Base-by-base conservation (phyloP, 2,329 filamentous ascomycete species). In the Colletotrichum acutatum region DNA sequence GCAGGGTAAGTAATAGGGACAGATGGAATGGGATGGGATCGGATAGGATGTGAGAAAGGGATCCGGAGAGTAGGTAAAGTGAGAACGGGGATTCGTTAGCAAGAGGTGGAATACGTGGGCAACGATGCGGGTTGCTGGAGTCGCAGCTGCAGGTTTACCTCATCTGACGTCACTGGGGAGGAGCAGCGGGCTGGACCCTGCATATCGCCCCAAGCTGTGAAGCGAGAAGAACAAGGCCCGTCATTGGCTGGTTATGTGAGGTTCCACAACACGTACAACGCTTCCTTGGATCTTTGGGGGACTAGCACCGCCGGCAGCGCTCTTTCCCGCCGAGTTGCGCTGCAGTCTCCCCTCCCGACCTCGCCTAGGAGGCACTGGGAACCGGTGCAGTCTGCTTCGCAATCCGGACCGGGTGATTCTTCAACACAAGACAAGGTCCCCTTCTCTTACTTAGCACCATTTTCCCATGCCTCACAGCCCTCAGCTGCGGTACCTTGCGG, bases 161-260 rank as follows among this genome's bases (percentile, higher is more conserved):
- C 61, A 63, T 54, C 30, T 63, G 61, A 63, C 61, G 61, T 63
- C 61, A 63, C 19, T n/a, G 42, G 53, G 14, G 37, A 34, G 37
- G 16, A 42, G 37, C 37, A 42, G 37, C 37, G 37, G 37, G 12
- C 22, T 26, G 22, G 61, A 37, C 61, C 61, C 46, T 63, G 61
- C 61, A 63, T 63, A 22, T 30, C 42, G 42, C 42, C 42, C 16
- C 42, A 37, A 22, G 37, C n/a, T 16, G 59, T 32, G 8, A 22
- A 26, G 59, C 24, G 37, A 62, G 24, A 26, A 28, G 4, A 3
- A 22, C n/a, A n/a, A 28, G 37, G 37, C 24, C 11, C n/a, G 19
- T 49, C 26, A 32, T 22, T 62, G 59, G 59, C 59, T 16, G 16
- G 0, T 49, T n/a, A 8, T 6, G 0, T n/a, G 19, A 49, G 8